Evolutionary conservation across 2,329 filamentous ascomycete genomes (phyloP), one percentile per base, ranked within the genome.

Genomic region (Lecanosticta acicola): DNA sequence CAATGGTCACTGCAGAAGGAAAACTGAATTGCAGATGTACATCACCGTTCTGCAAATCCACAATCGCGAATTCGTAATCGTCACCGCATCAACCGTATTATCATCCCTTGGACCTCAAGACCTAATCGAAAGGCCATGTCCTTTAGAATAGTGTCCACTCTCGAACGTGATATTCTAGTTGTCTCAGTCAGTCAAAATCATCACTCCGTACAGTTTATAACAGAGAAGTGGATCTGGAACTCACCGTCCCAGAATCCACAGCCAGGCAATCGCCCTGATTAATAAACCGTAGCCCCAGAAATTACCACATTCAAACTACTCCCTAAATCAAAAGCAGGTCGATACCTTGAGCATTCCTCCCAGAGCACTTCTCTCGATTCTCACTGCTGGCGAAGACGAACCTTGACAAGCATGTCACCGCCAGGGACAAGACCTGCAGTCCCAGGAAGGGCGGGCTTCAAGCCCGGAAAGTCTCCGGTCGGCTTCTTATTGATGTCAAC

Each of bases 61-160:
- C 65, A 18, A 50, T 49, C 7, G 63, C 1, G 70, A 72, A 44
- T 70, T 66, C 19, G 66, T 58, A 55, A 79, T 71, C 11, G 61
- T 69, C 8, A 80, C 69, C 33, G 64, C 71, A 14, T 65, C 56
- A 19, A 80, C 75, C 5, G 58, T 65, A 62, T 78, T 79, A 61
- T 76, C 64, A 39, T 51, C 55, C 19, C 74, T 72, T 4, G 71
- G 72, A 29, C 76, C 75, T 9, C 79, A 72, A 3, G 72, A 75
- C 10, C 52, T 49, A 17, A 55, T 53, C 16, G 43, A 48, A 7
- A 54, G 41, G 5, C 53, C 53, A 32, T 54, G 46, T 20, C 50
- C 42, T 19, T 54, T 51, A 9, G 52, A 47, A 18, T 53, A 59
- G 29, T 50, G 51, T 39, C 56, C 48, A n/a, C 41, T 45, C 1